Conservation (phyloP, 495 filamentous ascomycete species). For the Glonium stellatum region DNA sequence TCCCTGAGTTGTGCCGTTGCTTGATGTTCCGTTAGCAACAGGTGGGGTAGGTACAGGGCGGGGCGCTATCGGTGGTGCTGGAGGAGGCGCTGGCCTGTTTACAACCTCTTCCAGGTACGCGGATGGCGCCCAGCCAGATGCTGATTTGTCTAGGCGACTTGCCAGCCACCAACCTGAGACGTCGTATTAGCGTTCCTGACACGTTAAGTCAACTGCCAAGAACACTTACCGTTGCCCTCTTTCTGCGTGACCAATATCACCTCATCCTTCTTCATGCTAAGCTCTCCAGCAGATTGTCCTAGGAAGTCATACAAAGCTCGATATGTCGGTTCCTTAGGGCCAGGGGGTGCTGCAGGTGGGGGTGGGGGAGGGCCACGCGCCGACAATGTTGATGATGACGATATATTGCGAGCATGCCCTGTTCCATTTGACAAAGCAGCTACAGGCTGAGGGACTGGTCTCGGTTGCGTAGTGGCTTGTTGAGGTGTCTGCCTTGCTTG, state of each 20-base stretch:
- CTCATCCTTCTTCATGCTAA: slow-evolving; percentile 69
- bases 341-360: slow-evolving; percentile 57
- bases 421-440: slow-evolving; percentile 41
- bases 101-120: slow-evolving; percentile 82
- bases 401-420: slow-evolving; percentile 47
- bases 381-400: slow-evolving; percentile 30
- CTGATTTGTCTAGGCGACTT: slow-evolving; percentile 53
- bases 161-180: slow-evolving; percentile 86
- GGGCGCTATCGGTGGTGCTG: slow-evolving; percentile 36
- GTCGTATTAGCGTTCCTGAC: slow-evolving; percentile 1
- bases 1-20: slow-evolving; percentile 42
- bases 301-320: slow-evolving; percentile 84
- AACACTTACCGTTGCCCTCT: slow-evolving; percentile 74
- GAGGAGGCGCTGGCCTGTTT: slow-evolving; percentile 31
- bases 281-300: slow-evolving; percentile 70
- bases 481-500: slow-evolving; percentile 33
- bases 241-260: slow-evolving; percentile 80
- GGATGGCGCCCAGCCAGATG: slow-evolving; percentile 87
- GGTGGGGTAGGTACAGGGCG: slow-evolving; percentile 47
- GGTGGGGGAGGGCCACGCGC: slow-evolving; percentile 62
- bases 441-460: slow-evolving; percentile 42
- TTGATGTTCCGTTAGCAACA: slow-evolving; percentile 26
- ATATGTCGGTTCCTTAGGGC: slow-evolving; percentile 65
- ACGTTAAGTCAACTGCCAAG: background rate
- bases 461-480: slow-evolving; percentile 18